Base-by-base conservation (phyloP, 495 filamentous ascomycete genomes). In the Antarctomyces pellizariae region DNA sequence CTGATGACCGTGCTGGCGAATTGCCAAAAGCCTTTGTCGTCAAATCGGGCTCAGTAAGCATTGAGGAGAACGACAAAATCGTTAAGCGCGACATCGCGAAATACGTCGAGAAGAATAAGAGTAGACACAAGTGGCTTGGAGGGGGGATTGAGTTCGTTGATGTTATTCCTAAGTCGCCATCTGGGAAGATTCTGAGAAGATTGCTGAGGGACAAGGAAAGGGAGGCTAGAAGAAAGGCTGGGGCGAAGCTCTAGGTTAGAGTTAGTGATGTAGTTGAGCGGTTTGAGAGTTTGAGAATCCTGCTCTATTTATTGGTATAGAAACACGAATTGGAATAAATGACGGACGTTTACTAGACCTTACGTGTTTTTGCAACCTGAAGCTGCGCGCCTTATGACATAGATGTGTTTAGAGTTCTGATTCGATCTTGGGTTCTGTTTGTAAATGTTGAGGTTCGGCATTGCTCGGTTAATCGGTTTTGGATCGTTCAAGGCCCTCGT, bases 11-110 rank as follows among this genome's bases (percentile, higher is more conserved):
- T 1, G 67, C 73, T 7, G 79, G 79, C 23, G 82, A 92, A 46
- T 62, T 76, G 7, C 79, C 82, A 28, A 91, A 89, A 49, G 82
- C 82, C 0, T 83, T 74, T 32, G 67, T 92, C 5, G 76, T 83
- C 15, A 84, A 76, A 38, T 62, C 72, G 0, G 38, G 64, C 0
- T 57, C 60, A 2, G 60, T 63, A 1, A 55, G 60, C 1, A 34
- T 62, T 1, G 67, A 73, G 36, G 56, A 66, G 15, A 58, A 50
- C 22, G 70, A 78, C 13, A 57, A 53, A 9, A 54, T 59, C 32
- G 45, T 71, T 1, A 56, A 53, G 10, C 49, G 64, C 18, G 58
- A 71, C 9, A 82, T 92, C 31, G 44, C 53, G 38, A 75, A 73
- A 43, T 57, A 83, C 41, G 77, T 91, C 3, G 64, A 80, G 42